Conservation (phyloP, 371 early-diverging fungal species). For the Apophysomyces trapeziformis region DNA sequence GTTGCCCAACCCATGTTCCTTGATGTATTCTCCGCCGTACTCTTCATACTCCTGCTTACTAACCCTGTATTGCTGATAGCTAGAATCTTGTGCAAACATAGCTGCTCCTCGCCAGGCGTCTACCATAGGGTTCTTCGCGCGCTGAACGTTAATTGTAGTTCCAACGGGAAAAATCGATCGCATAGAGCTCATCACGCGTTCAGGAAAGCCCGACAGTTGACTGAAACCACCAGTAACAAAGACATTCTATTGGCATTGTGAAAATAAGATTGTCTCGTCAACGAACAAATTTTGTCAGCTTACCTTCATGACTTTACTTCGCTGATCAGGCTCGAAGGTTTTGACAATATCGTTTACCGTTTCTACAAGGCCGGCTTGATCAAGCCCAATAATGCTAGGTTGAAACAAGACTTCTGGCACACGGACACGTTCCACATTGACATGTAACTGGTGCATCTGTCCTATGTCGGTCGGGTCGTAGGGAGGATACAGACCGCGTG, state of each 20-base stretch:
- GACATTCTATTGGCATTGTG: constrained; percentile 52
- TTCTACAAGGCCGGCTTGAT: constrained; percentile 87
- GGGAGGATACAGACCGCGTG: constrained; percentile 60
- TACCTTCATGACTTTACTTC: constrained; percentile 55
- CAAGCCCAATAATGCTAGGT: constrained; percentile 83
- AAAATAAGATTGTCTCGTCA: not conserved
- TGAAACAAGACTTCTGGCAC: constrained; percentile 90
- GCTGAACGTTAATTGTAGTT: constrained; percentile 59
- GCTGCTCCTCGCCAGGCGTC: constrained; percentile 93
- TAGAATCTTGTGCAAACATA: constrained; percentile 41
- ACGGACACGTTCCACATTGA: constrained; percentile 87
- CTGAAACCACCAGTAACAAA: constrained; percentile 84
- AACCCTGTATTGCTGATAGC: constrained; percentile 52
- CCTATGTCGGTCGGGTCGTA: constrained; percentile 71
- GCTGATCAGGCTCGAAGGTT: constrained; percentile 55
- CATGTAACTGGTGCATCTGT: constrained; percentile 78
- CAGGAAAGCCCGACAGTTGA: constrained; percentile 63
- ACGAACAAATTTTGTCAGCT: not conserved
- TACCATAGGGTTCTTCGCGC: constrained; percentile 71
- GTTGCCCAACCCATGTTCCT: constrained; percentile 82
- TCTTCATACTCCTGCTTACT: constrained; percentile 80
- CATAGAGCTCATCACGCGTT: constrained; percentile 66
- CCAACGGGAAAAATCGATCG: constrained; percentile 67
- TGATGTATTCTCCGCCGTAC: constrained; percentile 81
- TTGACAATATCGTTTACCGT: constrained; percentile 70